phyloP scores from a whole-genome alignment of 2,329 filamentous ascomycete genomes.

The Uncinocarpus reesii region DNA sequence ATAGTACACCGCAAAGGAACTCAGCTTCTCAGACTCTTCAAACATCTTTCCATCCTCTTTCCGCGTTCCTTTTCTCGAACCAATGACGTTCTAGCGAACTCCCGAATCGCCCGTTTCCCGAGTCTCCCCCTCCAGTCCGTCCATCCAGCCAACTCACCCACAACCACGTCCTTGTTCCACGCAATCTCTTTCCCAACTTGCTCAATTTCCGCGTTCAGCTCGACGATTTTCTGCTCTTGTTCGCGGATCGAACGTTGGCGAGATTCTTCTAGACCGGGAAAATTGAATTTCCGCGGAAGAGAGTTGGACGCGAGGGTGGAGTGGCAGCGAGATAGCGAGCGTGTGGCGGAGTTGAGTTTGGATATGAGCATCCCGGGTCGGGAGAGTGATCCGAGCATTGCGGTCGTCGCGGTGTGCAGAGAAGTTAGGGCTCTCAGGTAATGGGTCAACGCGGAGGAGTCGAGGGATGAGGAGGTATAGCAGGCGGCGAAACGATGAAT shows the following conservation, averaged over 20 bases:
- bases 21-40: conserved; percentile 49
- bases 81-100: conserved; percentile 68
- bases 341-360: conserved; percentile 62
- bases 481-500: conserved; percentile 60
- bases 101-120: conserved; percentile 61
- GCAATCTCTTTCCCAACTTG: conserved; percentile 70
- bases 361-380: conserved; percentile 69
- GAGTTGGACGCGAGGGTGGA: conserved; percentile 58
- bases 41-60: conserved; percentile 67
- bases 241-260: conserved; percentile 73
- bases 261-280: conserved; percentile 64
- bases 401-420: conserved; percentile 72
- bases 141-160: conserved; percentile 84
- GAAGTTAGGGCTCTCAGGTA: conserved; percentile 70
- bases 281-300: conserved; percentile 38
- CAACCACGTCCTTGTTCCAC: conserved; percentile 89
- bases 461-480: conserved; percentile 50
- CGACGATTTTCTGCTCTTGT: conserved; percentile 66
- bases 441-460: conserved; percentile 60
- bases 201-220: conserved; percentile 59
- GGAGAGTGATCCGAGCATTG: conserved; percentile 67
- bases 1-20: not conserved
- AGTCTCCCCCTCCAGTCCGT: conserved; percentile 76
- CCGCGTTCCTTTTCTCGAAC: conserved; percentile 68
- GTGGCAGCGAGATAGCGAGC: conserved; percentile 66